Evolutionary conservation across 768 basidiomycete genomes (phyloP).

Genomic region (Phylloporus rhodoxanthus): DNA sequence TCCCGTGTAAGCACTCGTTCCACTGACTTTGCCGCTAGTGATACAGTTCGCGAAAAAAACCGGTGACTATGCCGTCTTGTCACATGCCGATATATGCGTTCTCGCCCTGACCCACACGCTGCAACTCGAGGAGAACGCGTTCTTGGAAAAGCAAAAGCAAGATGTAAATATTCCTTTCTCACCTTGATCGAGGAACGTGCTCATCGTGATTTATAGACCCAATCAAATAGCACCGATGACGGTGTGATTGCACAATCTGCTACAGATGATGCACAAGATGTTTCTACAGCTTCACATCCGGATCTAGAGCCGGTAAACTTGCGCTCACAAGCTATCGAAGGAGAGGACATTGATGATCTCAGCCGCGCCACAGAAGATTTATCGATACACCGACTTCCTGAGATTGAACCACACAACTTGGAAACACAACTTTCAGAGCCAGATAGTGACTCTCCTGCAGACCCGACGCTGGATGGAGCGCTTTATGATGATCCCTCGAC

Average conservation of each 20-base stretch:
- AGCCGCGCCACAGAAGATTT: constrained; percentile 4
- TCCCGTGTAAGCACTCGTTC: constrained; percentile 2
- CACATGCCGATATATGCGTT: constrained; percentile 84
- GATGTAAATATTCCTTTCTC: constrained; percentile 18
- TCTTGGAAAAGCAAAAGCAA: constrained; percentile 25
- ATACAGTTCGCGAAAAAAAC: constrained; percentile 91
- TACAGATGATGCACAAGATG: constrained; percentile 6
- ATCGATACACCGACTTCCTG: constrained; percentile 8
- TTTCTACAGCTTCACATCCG: neutral
- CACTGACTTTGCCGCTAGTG: constrained; percentile 44
- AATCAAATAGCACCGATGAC: neutral
- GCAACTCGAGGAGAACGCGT: constrained; percentile 46
- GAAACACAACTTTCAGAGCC: constrained; percentile 21
- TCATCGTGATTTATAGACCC: constrained; percentile 9
- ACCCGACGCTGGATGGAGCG: constrained; percentile 23
- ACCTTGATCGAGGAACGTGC: neutral
- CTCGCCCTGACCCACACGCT: constrained; percentile 82
- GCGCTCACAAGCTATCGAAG: neutral
- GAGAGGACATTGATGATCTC: constrained; percentile 9
- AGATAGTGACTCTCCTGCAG: neutral
- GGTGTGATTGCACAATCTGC: neutral
- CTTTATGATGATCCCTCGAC: constrained; percentile 74
- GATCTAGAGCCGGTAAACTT: neutral
- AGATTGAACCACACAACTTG: constrained; percentile 32
- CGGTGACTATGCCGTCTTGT: constrained; percentile 91